A percentile compares a stretch with the other conserved stretches of the same genome.
Evolutionary conservation across 2,329 filamentous ascomycete genomes (phyloP).

Genomic region (Pestalotiopsis sp.): DNA sequence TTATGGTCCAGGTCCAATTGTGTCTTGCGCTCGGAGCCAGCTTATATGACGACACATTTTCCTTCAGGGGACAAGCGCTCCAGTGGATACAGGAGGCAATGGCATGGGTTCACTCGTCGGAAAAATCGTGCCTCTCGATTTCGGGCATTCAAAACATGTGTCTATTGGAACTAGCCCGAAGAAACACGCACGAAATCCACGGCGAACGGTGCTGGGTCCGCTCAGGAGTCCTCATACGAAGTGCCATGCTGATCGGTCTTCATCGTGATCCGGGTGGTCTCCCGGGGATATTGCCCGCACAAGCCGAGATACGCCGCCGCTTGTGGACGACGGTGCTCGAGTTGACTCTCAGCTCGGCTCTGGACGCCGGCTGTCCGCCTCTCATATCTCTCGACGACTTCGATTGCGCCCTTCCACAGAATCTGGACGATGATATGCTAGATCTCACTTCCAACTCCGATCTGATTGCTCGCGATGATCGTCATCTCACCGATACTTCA

Average conservation of each 20-base stretch:
- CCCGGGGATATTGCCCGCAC: constrained; percentile 33
- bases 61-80: constrained; percentile 50
- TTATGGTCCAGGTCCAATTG: constrained; percentile 60
- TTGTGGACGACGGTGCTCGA: constrained; percentile 58
- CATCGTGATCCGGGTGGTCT: constrained; percentile 49
- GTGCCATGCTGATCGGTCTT: constrained; percentile 52
- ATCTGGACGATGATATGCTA: constrained; percentile 53
- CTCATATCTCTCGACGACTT: constrained; percentile 47
- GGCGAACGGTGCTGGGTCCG: constrained; percentile 50
- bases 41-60: constrained; percentile 52
- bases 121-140: constrained; percentile 52
- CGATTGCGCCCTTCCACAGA: constrained; percentile 49
- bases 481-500: constrained; percentile 41
- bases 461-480: constrained; percentile 27
- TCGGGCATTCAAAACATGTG: constrained; percentile 52
- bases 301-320: constrained; percentile 50
- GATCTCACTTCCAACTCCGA: constrained; percentile 17
- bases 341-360: constrained; percentile 44
- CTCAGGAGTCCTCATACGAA: constrained; percentile 44
- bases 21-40: constrained; percentile 60
- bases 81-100: constrained; percentile 62
- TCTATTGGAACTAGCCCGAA: constrained; percentile 44
- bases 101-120: constrained; percentile 50
- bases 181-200: constrained; percentile 38
- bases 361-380: constrained; percentile 48